Conservation (phyloP, 1,284 basidiomycete genomes). For the Tylopilus sp. region DNA sequence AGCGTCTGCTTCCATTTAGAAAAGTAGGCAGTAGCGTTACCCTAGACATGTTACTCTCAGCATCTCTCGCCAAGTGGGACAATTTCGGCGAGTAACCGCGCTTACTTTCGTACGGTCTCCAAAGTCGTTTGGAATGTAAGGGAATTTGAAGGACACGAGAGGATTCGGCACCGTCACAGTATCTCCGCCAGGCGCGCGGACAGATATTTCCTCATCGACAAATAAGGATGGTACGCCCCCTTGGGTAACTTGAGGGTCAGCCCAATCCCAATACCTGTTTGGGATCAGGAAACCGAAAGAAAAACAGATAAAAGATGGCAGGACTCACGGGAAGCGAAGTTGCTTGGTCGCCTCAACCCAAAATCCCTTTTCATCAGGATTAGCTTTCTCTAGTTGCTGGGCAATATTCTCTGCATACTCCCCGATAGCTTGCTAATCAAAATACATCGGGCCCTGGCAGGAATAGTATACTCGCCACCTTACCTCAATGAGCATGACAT, state of each 20-base stretch:
- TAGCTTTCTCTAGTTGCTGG: constrained; percentile 30
- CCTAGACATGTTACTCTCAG: background rate
- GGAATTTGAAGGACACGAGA: constrained; percentile 27
- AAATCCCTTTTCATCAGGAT: constrained; percentile 26
- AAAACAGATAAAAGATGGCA: background rate
- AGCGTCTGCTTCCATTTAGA: constrained; percentile 29
- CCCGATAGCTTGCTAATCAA: constrained; percentile 35
- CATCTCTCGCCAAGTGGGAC: background rate
- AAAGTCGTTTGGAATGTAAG: constrained; percentile 33
- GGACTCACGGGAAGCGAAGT: constrained; percentile 37
- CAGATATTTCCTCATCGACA: constrained; percentile 13
- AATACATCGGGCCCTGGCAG: background rate
- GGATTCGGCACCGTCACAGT: constrained; percentile 27
- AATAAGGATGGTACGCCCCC: constrained; percentile 35
- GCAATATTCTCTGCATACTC: constrained; percentile 34
- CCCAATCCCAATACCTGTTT: constrained; percentile 39
- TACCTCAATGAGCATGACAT: constrained; percentile 41
- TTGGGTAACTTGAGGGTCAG: constrained; percentile 28
- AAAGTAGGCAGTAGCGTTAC: constrained; percentile 24
- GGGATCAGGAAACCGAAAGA: constrained; percentile 5
- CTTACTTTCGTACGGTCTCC: constrained; percentile 23
- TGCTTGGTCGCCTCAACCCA: constrained; percentile 33
- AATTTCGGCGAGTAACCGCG: background rate
- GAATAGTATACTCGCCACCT: too few species aligned
- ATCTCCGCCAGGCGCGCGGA: constrained; percentile 15